Conservation (phyloP, 805 yeast species). For the Saccharomycopsis sp. region DNA sequence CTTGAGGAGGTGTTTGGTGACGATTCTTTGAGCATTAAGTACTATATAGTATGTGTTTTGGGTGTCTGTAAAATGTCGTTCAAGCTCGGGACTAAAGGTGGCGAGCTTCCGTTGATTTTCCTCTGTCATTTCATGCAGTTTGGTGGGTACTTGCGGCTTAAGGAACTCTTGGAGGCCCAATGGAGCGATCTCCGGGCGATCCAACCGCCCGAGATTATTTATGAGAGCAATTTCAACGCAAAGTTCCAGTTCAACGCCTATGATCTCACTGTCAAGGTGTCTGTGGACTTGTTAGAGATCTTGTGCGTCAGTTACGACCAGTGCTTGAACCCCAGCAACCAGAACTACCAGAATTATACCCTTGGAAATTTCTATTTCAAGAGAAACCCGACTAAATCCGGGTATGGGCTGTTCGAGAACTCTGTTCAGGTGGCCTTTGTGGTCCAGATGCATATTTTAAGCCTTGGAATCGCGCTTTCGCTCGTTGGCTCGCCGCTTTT, state of each 20-base stretch:
- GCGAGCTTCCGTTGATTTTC: neutral
- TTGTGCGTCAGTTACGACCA: neutral
- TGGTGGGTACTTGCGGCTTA: constrained; percentile 38
- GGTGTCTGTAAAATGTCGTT: neutral
- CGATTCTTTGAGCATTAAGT: neutral
- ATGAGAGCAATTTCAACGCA: neutral
- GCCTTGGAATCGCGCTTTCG: neutral
- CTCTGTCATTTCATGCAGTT: constrained; percentile 39
- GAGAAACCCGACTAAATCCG: no score
- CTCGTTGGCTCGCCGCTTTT: neutral
- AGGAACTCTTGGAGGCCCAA: constrained; percentile 27
- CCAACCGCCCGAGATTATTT: neutral
- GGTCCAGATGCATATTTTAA: neutral
- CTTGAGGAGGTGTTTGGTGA: constrained; percentile 23
- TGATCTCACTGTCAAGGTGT: constrained; percentile 33
- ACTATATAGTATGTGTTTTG: neutral
- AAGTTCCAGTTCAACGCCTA: neutral
- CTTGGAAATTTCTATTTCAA: neutral
- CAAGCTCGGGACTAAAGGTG: neutral
- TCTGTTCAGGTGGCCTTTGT: neutral
- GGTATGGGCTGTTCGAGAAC: neutral
- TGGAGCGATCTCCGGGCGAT: constrained; percentile 23
- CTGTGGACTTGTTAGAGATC: constrained; percentile 15
- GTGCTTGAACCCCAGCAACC: no score
- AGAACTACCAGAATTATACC: neutral